Base-by-base conservation (phyloP, 1,139 yeast species). In the Geotrichum citri-aurantii region DNA sequence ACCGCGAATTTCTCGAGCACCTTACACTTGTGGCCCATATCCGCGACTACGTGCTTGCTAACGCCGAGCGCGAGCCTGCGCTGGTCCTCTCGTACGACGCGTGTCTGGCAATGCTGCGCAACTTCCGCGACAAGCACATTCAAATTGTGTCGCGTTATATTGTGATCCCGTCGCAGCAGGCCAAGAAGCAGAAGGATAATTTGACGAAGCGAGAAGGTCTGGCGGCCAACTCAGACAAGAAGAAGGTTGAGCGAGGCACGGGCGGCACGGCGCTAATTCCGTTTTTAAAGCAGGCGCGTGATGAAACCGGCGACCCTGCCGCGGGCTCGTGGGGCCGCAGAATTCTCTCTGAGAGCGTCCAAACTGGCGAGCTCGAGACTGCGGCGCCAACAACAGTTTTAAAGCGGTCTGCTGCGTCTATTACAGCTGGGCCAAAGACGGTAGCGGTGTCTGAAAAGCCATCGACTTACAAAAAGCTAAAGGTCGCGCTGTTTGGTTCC, bases 221-320 rank as follows among this genome's bases (percentile, higher is more conserved):
- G 31, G 75, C 76, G 1, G 61, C 63, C 12, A 24, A 6, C 10
- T 21, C 48, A n/a, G 29, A 46, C 48, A 62, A 61, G 31, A 63
- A 64, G 53, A 60, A 61, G 24, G 56, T 57, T 17, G 84, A 82
- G 64, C 81, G 84, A 65, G 98, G 98, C 10, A 92, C 98, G 0
- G 98, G 98, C 17, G 97, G 98, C 49, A 92, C 97, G 0, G 85
- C 96, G 0, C 78, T 92, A 66, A 81, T 92, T 62, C 97, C 97
- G 33, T 92, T 92, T 75, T 80, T 92, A 69, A 91, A 91, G 71
- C 97, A 92, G 72, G 92, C 97, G 65, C 83, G 98, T 71, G 97
- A 92, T 73, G 98, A 92, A 71, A 92, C 96, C 10, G 96, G 96
- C 48, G 93, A 86, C 66, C 84, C 91, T 7, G 96, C 96, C 27